Base-by-base conservation (phyloP, 106 monocot genomes). In the Dendrobium officinale region DNA sequence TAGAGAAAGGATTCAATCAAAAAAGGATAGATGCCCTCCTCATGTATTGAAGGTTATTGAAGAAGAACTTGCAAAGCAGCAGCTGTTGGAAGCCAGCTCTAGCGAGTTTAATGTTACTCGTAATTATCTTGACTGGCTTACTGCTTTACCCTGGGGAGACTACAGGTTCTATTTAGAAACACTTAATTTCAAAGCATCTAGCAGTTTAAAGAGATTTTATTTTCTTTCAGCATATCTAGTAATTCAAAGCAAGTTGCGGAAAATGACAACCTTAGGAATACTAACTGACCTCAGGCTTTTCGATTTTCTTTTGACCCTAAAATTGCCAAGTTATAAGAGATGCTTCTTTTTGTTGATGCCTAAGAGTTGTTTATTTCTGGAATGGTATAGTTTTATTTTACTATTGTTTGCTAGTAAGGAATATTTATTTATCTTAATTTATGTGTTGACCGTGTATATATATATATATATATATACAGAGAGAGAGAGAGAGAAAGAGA, bases 11-110 rank as follows among this genome's bases (percentile, higher is more conserved):
- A 85, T 99, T 84, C 93, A 99, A 82, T 80, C 85, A 76, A 95
- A 91, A 27, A 93, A 78, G 77, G 99, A 91, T 37, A 93, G 78
- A 67, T 99, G 95, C 75, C 99, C 99, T 78, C 83, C 95, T 79
- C 93, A 99, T 86, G 87, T 99, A 55, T 83, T 95, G 83, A 95
- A 95, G 93, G 95, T 95, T 75, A 99, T 99, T 80, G 99, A 99
- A 82, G 99, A 99, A 82, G 99, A 99, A 68, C 90, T 99, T 31
- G 87, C 95, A 45, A 99, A 99, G 79, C 83, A 95, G 80, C 95
- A 93, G 79, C 49, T 99, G 26, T 81, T 99, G 79, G 99, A 99
- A 85, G 89, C 99, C 16, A 93, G 93, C 86, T 99, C 99, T 76
- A 99, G 99, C 61, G 99, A 99, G 83, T 99, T 99, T 72, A 93